Conservation (phyloP, 108 stramenopile species). For the Skeletonema marinoi region DNA sequence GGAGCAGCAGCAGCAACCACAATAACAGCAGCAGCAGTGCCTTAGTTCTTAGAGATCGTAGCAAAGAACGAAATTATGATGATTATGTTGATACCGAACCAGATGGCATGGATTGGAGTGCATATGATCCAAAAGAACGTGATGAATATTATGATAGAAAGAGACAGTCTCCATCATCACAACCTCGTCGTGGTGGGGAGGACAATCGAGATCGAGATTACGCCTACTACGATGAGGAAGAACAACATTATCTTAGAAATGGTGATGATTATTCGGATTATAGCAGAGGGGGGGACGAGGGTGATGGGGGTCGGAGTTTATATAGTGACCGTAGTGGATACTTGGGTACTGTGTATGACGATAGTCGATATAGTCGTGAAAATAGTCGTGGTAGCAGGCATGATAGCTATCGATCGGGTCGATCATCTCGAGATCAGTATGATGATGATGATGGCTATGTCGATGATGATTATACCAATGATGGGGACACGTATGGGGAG, state of each 20-base stretch:
- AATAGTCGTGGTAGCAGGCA: slow-evolving; percentile 1
- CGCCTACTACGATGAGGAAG: not conserved
- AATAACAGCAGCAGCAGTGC: no score
- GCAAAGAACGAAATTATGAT: slow-evolving; percentile 9
- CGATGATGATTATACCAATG: slow-evolving; percentile 3
- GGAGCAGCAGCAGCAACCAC: no score
- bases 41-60: no score
- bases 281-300: not conserved
- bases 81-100: slow-evolving; percentile 52
- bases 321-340: not conserved
- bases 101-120: slow-evolving; percentile 54
- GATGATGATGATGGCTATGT: not conserved
- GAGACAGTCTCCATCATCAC: not conserved
- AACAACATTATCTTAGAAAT: slow-evolving; percentile 1
- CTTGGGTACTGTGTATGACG: slow-evolving; percentile 9
- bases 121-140: slow-evolving; percentile 31
- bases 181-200: slow-evolving; percentile 7
- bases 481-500: not conserved
- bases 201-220: slow-evolving; percentile 1
- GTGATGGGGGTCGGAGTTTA: not conserved
- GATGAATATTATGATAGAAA: slow-evolving; percentile 36
- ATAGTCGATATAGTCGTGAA: slow-evolving; percentile 7
- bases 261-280: slow-evolving; percentile 9
- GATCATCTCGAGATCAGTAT: not conserved
- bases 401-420: slow-evolving; percentile 1